Evolutionary conservation across 2,329 filamentous ascomycete species (phyloP), one percentile per base, ranked within the genome.

Genomic region (Aureobasidium sp.): DNA sequence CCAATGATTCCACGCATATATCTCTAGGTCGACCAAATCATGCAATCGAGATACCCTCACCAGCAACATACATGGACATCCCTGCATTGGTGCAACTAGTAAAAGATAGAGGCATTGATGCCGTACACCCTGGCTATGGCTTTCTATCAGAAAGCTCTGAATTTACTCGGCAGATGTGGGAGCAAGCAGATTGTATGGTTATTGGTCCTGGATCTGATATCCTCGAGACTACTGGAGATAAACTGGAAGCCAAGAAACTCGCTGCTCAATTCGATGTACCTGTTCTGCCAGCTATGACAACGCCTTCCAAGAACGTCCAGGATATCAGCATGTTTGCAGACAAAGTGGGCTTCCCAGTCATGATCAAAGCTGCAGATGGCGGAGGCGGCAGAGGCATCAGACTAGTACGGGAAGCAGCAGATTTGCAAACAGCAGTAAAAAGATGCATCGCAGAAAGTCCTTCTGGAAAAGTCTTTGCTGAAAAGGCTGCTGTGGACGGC

Each of bases 321-420:
- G 75, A 29, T 5, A 76, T 83, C 5, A 69, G 71, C 3, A 47
- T 60, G 0, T 92, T 92, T 67, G 91, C 89, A 71, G 79, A 69
- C 2, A 52, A 72, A 26, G 73, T 77, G 15, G 80, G 81, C 1
- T 80, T 79, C 48, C 83, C 83, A 0, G 75, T 85, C 47, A 84
- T 86, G 80, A 74, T 87, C 48, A 87, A 87, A 67, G 84, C 84
- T n/a, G 81, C 86, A 3, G 84, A 86, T 69, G 84, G 84, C 1
- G 84, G 84, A 15, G 84, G 84, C 2, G 84, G 84, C 0, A 72
- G 83, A 17, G 84, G 84, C 0, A 86, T 87, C 50, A 77, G 84
- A 6, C 72, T 86, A 0, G 78, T 85, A 7, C 71, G 72, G 1
- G 68, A 70, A 26, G 72, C 77, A 41, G 70, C 72, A 0, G 77